These are phyloP conservation scores for Penicillium sp. DNA, from an alignment of 2,329 filamentous ascomycete genomes.

Conservation along the genomic window DNA sequence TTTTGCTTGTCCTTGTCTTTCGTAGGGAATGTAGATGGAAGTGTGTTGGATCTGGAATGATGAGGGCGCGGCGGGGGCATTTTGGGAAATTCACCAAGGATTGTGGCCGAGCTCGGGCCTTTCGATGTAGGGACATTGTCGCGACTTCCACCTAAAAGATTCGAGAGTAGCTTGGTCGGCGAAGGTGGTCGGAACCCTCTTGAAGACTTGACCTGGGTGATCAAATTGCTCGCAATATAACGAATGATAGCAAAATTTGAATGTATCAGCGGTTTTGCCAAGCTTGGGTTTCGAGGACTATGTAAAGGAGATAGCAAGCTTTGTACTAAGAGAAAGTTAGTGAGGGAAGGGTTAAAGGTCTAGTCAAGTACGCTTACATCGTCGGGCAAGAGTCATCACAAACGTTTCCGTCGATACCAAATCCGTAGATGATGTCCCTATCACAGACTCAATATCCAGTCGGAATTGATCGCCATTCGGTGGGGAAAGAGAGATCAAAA, in stretches of 20 bases:
- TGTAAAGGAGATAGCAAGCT: conserved; percentile 74
- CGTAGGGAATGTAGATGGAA: conserved; percentile 51
- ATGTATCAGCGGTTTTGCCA: conserved; percentile 69
- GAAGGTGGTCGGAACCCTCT: conserved; percentile 77
- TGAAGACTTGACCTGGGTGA: conserved; percentile 62
- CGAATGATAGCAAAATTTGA: conserved; percentile 79
- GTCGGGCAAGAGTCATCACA: conserved; percentile 72
- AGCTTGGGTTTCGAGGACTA: conserved; percentile 55
- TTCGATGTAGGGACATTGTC: conserved; percentile 40
- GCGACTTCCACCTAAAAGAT: conserved; percentile 68
- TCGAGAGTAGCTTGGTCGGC: conserved; percentile 88
- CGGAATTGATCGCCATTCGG: conserved; percentile 64
- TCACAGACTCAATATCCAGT: conserved; percentile 65
- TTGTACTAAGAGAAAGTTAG: conserved; percentile 58
- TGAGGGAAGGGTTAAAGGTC: conserved; percentile 1
- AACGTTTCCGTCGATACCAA: conserved; percentile 75
- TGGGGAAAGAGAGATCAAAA: conserved; percentile 70
- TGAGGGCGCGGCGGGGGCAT: conserved; percentile 44
- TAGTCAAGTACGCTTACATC: conserved; percentile 59
- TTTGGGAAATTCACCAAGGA: conserved; percentile 50
- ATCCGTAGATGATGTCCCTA: conserved; percentile 74
- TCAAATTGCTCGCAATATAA: conserved; percentile 66
- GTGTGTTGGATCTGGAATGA: conserved; percentile 48
- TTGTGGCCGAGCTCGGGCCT: conserved; percentile 38
- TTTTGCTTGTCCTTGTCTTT: conserved; percentile 47